Evolutionary conservation across 352 stramenopile species (phyloP).

Genomic region (Phytopythium cucurbitacearum): DNA sequence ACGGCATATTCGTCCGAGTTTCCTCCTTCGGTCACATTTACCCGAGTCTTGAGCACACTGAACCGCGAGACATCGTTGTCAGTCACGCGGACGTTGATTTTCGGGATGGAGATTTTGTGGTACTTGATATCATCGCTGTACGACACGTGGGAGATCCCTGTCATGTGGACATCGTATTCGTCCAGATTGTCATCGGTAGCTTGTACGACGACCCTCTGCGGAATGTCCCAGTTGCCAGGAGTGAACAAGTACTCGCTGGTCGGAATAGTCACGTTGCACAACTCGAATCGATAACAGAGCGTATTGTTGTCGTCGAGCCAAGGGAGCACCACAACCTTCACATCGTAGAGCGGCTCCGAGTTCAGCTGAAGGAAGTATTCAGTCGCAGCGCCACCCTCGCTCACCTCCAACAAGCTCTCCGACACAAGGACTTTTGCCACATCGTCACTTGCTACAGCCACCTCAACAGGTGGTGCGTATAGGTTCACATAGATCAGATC

Average conservation of each 20-base stretch:
- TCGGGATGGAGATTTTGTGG: conserved; percentile 50
- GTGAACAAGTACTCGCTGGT: conserved; percentile 55
- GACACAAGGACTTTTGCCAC: conserved; percentile 59
- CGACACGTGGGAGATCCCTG: conserved; percentile 62
- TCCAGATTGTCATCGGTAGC: conserved; percentile 68
- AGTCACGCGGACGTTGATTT: conserved; percentile 49
- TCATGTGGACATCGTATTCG: conserved; percentile 57
- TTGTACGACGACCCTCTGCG: conserved; percentile 41
- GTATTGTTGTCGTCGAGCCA: conserved; percentile 61
- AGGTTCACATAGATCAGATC: conserved; percentile 58
- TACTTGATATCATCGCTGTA: conserved; percentile 73
- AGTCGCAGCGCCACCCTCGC: conserved; percentile 42
- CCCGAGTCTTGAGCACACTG: conserved; percentile 28
- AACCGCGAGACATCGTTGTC: conserved; percentile 67
- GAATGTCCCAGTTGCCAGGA: conserved; percentile 55
- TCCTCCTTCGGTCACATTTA: conserved; percentile 45
- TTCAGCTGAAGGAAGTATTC: conserved; percentile 50
- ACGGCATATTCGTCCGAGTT: conserved; percentile 43
- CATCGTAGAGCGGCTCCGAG: conserved; percentile 54
- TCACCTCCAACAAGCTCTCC: conserved; percentile 40
- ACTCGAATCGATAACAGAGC: conserved; percentile 63
- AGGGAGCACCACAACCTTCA: conserved; percentile 57
- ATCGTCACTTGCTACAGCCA: conserved; percentile 61
- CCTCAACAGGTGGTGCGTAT: conserved; percentile 24
- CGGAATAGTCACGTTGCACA: conserved; percentile 69